These are phyloP conservation scores for Irpex rosettiformis DNA, from an alignment of 1,284 basidiomycete species.

Conservation along the genomic window DNA sequence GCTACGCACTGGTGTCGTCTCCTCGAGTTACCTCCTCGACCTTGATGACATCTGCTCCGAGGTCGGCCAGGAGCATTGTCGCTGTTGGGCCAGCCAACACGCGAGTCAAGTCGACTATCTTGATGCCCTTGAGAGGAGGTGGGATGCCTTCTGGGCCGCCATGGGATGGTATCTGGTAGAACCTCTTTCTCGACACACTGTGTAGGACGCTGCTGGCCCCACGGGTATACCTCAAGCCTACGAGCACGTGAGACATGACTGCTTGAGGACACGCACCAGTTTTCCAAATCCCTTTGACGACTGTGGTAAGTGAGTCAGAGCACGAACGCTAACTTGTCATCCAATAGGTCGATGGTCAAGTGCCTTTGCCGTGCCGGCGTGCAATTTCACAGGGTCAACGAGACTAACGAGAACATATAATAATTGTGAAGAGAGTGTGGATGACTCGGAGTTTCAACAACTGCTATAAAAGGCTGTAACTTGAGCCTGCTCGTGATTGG, in stretches of 20 bases:
- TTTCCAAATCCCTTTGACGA: too few relatives aligned
- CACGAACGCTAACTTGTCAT: too few relatives aligned
- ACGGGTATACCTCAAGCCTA: background rate
- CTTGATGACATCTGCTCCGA: conserved; percentile 92
- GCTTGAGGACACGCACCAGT: background rate
- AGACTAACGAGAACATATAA: background rate
- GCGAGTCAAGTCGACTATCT: conserved; percentile 83
- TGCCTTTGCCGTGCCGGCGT: background rate
- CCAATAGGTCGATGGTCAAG: too few relatives aligned
- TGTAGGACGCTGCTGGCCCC: background rate
- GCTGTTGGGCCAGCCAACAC: conserved; percentile 88
- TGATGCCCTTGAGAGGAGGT: conserved; percentile 77
- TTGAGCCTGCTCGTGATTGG: too few relatives aligned
- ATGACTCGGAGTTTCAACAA: background rate
- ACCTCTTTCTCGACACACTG: background rate
- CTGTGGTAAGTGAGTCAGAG: too few relatives aligned
- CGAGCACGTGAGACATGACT: background rate
- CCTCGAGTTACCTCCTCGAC: conserved; percentile 79
- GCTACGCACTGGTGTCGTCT: conserved; percentile 79
- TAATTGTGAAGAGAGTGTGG: background rate
- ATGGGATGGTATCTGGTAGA: conserved; percentile 9
- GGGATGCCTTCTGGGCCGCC: conserved; percentile 45
- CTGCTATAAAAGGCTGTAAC: background rate
- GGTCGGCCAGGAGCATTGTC: conserved; percentile 87
- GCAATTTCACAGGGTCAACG: background rate